Evolutionary conservation across 331 rosid species (phyloP).

Genomic region (Stylosanthes scabra): DNA sequence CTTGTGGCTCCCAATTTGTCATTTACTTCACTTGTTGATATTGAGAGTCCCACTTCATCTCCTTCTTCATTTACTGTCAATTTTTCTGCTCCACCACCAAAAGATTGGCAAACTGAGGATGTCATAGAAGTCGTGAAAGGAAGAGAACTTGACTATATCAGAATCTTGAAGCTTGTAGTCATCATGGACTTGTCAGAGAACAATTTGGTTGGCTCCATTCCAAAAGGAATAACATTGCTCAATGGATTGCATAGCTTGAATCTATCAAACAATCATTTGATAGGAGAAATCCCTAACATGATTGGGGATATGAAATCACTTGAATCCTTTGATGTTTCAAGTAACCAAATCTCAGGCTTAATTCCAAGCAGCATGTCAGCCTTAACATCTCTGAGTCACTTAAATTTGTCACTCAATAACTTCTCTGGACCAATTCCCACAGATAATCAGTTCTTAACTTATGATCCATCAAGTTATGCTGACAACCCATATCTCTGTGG

Average conservation of each 20-base stretch:
- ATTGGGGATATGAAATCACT: neutral
- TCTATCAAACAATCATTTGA: neutral
- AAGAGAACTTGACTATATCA: neutral
- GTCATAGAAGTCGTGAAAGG: slow-evolving; percentile 27
- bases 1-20: neutral
- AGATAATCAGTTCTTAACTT: neutral
- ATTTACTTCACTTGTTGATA: neutral
- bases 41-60: no score
- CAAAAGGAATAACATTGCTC: neutral
- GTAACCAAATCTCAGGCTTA: neutral
- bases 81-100: no score
- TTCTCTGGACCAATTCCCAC: slow-evolving; percentile 7
- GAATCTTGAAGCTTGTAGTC: neutral
- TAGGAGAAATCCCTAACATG: neutral
- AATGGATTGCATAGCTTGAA: neutral
- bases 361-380: neutral
- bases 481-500: neutral
- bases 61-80: no score
- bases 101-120: slow-evolving; percentile 1
- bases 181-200: slow-evolving; percentile 1
- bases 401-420: neutral
- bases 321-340: slow-evolving; percentile 7
- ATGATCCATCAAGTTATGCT: neutral
- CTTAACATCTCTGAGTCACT: neutral
- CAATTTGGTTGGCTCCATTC: neutral